These are phyloP conservation scores for Malus hybrid DNA, from an alignment of 331 rosid genomes.

Conservation along the genomic window DNA sequence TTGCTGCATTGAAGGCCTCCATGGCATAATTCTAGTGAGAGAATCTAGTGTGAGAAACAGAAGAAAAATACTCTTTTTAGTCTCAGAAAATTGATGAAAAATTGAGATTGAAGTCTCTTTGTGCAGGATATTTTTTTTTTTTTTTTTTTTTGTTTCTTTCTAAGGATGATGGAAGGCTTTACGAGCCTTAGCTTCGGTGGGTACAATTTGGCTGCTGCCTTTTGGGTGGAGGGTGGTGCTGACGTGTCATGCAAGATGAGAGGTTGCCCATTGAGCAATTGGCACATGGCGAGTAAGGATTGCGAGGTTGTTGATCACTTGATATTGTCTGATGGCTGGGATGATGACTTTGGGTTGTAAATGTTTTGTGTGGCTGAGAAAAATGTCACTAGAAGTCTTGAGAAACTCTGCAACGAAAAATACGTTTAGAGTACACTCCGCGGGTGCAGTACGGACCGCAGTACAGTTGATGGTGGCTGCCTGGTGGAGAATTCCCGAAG, in stretches of 20 bases:
- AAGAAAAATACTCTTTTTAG: background rate
- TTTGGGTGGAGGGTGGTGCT: conserved; percentile 33
- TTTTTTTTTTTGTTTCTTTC: conserved; percentile 19
- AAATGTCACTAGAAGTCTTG: background rate
- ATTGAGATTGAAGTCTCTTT: conserved; percentile 17
- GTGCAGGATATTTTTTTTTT: conserved; percentile 18
- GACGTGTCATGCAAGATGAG: conserved; percentile 44
- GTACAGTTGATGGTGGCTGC: background rate
- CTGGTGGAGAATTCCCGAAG: background rate
- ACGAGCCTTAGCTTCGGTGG: conserved; percentile 28
- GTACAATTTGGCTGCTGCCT: conserved; percentile 21
- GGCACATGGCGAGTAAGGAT: conserved; percentile 56
- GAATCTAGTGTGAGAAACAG: background rate
- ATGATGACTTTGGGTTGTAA: conserved; percentile 2
- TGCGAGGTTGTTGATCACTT: conserved; percentile 38
- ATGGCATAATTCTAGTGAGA: conserved; percentile 50
- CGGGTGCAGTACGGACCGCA: background rate
- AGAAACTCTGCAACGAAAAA: background rate
- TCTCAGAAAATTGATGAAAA: conserved; percentile 16
- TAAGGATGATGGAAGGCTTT: conserved; percentile 11
- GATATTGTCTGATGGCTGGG: conserved; percentile 7
- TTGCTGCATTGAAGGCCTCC: conserved; percentile 93
- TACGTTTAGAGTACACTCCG: no score
- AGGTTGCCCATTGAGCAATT: conserved; percentile 16
- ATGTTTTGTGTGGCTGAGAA: conserved; percentile 61